A percentile compares a stretch with the other conserved stretches of the same genome.
Conservation (phyloP, 2,329 filamentous ascomycete species). For the Cladosporium sp. region DNA sequence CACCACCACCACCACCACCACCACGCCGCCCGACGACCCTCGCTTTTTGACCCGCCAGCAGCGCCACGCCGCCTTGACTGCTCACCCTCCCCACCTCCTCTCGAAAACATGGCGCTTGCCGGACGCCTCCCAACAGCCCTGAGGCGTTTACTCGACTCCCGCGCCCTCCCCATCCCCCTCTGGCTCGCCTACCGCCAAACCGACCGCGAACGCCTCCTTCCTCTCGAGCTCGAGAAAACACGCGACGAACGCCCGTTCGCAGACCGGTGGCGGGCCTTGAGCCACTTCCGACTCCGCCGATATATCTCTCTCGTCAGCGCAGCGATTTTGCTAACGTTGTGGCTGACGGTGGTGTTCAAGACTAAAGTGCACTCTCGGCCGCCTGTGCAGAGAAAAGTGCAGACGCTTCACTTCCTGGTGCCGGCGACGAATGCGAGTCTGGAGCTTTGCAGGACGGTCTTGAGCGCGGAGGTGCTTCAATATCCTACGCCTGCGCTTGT, state of each 20-base stretch:
- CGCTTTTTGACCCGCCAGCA: too few relatives aligned
- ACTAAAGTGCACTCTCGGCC: too few relatives aligned
- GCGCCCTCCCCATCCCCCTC: not conserved
- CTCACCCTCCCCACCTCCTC: too few relatives aligned
- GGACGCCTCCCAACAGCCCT: not conserved
- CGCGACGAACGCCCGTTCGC: not conserved
- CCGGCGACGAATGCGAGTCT: not conserved
- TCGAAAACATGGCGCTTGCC: too few relatives aligned
- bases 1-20: not conserved
- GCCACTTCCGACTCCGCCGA: not conserved
- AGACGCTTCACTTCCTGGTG: slow-evolving; percentile 5
- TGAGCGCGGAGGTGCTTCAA: slow-evolving; percentile 11
- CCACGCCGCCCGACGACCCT: not conserved
- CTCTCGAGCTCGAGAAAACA: not conserved
- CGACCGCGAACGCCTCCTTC: not conserved
- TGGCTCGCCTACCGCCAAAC: not conserved
- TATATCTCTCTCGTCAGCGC: not conserved
- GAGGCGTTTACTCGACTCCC: not conserved
- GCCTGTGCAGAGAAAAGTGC: not conserved
- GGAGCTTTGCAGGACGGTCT: slow-evolving; percentile 8
- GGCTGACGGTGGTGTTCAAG: not conserved
- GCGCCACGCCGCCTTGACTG: too few relatives aligned
- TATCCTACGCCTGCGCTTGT: slow-evolving; percentile 15
- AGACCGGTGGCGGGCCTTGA: not conserved
- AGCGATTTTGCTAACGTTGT: not conserved